A percentile compares a stretch with the other conserved stretches of the same genome.
These are phyloP conservation scores for Amylocarpus encephaloides DNA, from an alignment of 2,329 filamentous ascomycete genomes.

Conservation along the genomic window DNA sequence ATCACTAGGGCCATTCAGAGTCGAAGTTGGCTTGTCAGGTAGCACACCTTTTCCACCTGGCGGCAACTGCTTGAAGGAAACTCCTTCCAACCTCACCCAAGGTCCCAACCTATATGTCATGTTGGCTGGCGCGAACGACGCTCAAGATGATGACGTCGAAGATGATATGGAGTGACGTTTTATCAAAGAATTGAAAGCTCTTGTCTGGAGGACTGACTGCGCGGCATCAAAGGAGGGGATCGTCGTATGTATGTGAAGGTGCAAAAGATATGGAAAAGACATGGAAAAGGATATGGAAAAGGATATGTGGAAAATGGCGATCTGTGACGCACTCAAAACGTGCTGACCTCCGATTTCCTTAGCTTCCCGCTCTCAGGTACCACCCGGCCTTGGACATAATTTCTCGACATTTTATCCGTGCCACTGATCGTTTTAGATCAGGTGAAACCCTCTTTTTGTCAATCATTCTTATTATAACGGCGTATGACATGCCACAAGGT, in stretches of 20 bases:
- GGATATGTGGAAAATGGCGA: neutral
- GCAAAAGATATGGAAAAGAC: conserved; percentile 1
- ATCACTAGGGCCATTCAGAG: conserved; percentile 3
- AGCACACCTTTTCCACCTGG: conserved; percentile 25
- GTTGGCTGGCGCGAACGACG: neutral
- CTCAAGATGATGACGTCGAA: too few relatives aligned
- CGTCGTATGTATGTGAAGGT: neutral
- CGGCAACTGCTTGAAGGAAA: conserved; percentile 44
- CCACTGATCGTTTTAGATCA: too few relatives aligned
- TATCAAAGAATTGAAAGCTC: neutral
- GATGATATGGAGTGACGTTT: neutral
- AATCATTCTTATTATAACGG: too few relatives aligned
- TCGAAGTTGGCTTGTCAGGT: conserved; percentile 10
- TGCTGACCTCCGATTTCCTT: neutral
- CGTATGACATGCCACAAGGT: too few relatives aligned
- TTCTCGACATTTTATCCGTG: too few relatives aligned
- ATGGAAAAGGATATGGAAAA: conserved; percentile 1
- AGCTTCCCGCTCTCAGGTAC: neutral
- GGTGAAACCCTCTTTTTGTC: too few relatives aligned
- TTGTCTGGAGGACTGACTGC: neutral
- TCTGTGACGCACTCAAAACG: conserved; percentile 12
- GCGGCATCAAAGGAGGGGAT: neutral
- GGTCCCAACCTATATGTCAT: conserved; percentile 35
- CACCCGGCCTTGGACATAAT: neutral
- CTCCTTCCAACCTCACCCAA: conserved; percentile 48